phyloP scores from a whole-genome alignment of 2,329 filamentous ascomycete species.

The Verticillium nonalfalfae region DNA sequence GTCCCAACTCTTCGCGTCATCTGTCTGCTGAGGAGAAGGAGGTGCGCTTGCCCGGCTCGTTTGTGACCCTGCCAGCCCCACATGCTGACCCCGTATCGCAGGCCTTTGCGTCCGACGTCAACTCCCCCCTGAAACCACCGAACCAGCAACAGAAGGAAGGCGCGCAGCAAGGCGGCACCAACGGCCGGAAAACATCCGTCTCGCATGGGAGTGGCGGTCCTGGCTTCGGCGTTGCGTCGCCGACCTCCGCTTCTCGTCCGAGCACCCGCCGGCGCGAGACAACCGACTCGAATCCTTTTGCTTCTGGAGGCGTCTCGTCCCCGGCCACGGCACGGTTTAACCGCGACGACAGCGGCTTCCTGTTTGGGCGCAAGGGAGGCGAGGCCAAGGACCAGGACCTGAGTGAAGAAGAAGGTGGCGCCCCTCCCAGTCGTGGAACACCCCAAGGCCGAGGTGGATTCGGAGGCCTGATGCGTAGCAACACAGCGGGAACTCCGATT shows the following conservation, averaged over 20 bases:
- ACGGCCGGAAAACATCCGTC: conserved; percentile 75
- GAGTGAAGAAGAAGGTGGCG: conserved; percentile 37
- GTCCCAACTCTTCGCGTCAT: conserved; percentile 66
- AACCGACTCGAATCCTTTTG: conserved; percentile 58
- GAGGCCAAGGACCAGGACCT: conserved; percentile 41
- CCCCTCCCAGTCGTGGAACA: conserved; percentile 19
- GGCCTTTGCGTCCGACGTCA: conserved; percentile 81
- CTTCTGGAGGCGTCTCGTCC: conserved; percentile 47
- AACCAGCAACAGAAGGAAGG: conserved; percentile 55
- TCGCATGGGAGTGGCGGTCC: conserved; percentile 60
- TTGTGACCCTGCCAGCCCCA: no score
- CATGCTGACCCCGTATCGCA: conserved; percentile 27
- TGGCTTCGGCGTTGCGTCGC: conserved; percentile 66
- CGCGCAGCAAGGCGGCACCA: conserved; percentile 47
- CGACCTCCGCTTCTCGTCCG: conserved; percentile 64
- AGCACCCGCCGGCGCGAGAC: conserved; percentile 79
- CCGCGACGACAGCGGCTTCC: conserved; percentile 56
- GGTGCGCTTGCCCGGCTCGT: conserved; percentile 30
- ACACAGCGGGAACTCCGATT: conserved; percentile 36
- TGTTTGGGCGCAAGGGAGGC: conserved; percentile 47
- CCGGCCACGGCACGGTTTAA: conserved; percentile 55
- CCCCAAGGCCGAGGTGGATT: conserved; percentile 28
- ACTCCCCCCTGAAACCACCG: conserved; percentile 85
- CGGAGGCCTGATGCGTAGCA: conserved; percentile 45
- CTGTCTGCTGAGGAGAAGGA: conserved; percentile 59